Conservation (phyloP, 257 asterid species). For the Rubia yunnanensis region DNA sequence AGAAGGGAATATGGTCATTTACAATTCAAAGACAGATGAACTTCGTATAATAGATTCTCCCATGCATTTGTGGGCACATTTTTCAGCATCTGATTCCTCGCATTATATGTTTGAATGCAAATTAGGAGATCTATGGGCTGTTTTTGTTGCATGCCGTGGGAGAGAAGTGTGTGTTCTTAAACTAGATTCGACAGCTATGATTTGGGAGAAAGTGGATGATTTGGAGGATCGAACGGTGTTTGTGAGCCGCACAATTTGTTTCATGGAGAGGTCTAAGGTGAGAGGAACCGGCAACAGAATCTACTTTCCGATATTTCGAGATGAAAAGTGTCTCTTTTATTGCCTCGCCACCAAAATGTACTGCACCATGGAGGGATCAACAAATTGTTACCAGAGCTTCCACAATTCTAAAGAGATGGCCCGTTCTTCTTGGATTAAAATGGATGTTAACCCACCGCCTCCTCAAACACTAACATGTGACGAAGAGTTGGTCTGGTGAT, state of each 20-base stretch:
- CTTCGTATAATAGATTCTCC: neutral
- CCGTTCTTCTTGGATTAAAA: neutral
- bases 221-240: slow-evolving; percentile 14
- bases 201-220: slow-evolving; percentile 3
- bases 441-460: neutral
- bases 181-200: neutral
- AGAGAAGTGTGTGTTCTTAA: neutral
- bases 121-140: neutral
- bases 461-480: neutral
- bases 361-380: no score
- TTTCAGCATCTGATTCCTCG: neutral
- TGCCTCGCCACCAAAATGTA: no score
- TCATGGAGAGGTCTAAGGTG: neutral
- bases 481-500: neutral
- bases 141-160: neutral
- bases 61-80: neutral
- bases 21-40: neutral
- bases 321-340: no score
- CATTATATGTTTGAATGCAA: neutral
- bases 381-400: neutral
- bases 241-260: neutral
- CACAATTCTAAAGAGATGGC: neutral
- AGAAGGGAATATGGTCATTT: neutral
- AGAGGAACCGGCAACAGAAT: neutral
- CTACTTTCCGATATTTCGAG: neutral